These are phyloP conservation scores for Penicillium freii DNA, from an alignment of 2,329 filamentous ascomycete species.

Conservation along the genomic window DNA sequence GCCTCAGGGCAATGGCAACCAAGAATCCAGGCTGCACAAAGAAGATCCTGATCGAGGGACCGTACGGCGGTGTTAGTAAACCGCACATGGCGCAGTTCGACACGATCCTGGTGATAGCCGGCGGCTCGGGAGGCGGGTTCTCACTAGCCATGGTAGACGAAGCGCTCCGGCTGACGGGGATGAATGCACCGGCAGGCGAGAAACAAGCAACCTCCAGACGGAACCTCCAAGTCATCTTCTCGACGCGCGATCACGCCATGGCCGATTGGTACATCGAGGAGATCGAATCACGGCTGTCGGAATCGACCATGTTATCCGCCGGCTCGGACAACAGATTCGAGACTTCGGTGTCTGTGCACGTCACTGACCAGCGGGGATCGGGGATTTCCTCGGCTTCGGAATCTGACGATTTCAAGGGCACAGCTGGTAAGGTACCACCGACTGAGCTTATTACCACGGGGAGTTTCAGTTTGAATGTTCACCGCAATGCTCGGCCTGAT, in stretches of 20 bases:
- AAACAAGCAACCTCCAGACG: constrained; percentile 2
- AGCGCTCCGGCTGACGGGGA: constrained; percentile 23
- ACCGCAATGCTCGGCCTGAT: constrained; percentile 34
- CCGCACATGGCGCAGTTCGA: constrained; percentile 42
- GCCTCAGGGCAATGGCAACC: constrained; percentile 42
- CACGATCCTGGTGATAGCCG: constrained; percentile 51
- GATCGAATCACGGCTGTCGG: constrained; percentile 21
- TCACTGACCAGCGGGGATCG: constrained; percentile 15
- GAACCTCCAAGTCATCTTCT: constrained; percentile 23
- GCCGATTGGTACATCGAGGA: constrained; percentile 27
- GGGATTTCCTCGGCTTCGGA: constrained; percentile 9
- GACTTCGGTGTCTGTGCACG: constrained; percentile 25
- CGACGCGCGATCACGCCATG: constrained; percentile 21
- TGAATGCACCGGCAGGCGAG: neutral
- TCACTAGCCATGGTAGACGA: constrained; percentile 52
- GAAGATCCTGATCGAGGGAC: constrained; percentile 55
- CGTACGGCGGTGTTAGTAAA: constrained; percentile 53
- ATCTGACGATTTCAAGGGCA: constrained; percentile 7
- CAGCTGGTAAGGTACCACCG: constrained; percentile 6
- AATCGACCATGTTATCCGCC: constrained; percentile 16
- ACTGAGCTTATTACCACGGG: constrained; percentile 21
- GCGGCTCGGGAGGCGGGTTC: constrained; percentile 58
- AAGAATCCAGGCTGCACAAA: constrained; percentile 40
- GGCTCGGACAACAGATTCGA: constrained; percentile 16
- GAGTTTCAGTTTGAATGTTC: constrained; percentile 21